Evolutionary conservation across 176 grass and related monocot genomes (phyloP), one percentile per base, ranked within the genome.

Genomic region (Musa beccarii): DNA sequence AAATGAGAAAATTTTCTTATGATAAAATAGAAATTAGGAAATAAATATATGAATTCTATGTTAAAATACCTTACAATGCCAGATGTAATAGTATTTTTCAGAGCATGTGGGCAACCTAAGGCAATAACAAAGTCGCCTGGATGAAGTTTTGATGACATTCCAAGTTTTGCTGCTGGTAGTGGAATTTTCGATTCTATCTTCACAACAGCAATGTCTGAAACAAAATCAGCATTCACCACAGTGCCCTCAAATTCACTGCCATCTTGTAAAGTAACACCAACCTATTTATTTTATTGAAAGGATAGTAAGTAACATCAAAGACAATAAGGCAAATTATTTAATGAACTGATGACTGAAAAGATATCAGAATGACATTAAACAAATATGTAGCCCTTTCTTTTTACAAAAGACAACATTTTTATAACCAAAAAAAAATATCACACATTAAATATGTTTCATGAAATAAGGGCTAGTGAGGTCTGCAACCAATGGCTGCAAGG

Each of bases 1-100:
- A 54, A 75, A 61, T 57, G 2, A 24, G 20, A 70, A 12, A 54
- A 24, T 12, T 15, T 55, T 25, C 11, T 54, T 52, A 24, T 1
- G 22, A 54, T 8, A 54, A 2, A 73, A 13, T 12, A 15, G 43
- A n/a, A n/a, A 6, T 61, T 14, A 14, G 11, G 13, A 22, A 54
- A 54, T 23, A 20, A 73, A 10, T 14, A 54, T 25, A 73, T 49
- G 6, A 53, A 54, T 22, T 16, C 3, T 3, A 51, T 71, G 49
- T 22, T 68, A 19, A 34, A 68, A 50, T 85, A 98, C 94, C 90
- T 98, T 68, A 93, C 80, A 82, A 98, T 98, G 75, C 94, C 94
- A 91, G 90, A 83, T 68, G 90, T 93, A 80, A 98, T 77, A 63
- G 94, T 98, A 78, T 98, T 98, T 77, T 91, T 86, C 79, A 98